A percentile compares a stretch with the other conserved stretches of the same genome.
These are phyloP conservation scores for Myrica gale DNA, from an alignment of 306 rosid genomes.

Conservation along the genomic window DNA sequence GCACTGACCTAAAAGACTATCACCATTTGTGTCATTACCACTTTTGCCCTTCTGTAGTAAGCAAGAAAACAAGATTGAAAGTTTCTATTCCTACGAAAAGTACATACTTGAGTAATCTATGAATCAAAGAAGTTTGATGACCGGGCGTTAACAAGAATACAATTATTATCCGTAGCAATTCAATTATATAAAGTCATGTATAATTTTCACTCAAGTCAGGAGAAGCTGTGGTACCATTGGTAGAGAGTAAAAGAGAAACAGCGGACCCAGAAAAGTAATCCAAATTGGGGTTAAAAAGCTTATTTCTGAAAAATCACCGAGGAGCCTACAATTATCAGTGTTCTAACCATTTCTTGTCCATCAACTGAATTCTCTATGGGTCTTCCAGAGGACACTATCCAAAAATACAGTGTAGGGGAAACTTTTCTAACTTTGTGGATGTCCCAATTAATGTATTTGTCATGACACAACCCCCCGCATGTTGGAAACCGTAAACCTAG, in stretches of 20 bases:
- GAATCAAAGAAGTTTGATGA: too few relatives aligned
- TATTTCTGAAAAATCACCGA: background rate
- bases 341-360: background rate
- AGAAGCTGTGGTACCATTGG: background rate
- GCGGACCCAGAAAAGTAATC: background rate
- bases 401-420: background rate
- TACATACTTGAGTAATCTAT: too few relatives aligned
- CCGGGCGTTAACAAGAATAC: too few relatives aligned
- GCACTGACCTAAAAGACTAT: too few relatives aligned
- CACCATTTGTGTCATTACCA: too few relatives aligned
- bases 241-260: background rate
- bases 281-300: background rate
- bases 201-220: background rate
- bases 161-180: background rate
- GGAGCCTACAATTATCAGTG: background rate
- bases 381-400: background rate
- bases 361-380: too few relatives aligned
- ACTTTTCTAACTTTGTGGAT: background rate
- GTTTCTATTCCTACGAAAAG: too few relatives aligned
- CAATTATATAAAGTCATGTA: background rate
- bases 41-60: too few relatives aligned
- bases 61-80: too few relatives aligned
- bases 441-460: background rate
- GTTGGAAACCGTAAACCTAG: background rate
- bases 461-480: background rate